These are phyloP conservation scores for Alnus rubra DNA, from an alignment of 306 rosid genomes.

Conservation along the genomic window DNA sequence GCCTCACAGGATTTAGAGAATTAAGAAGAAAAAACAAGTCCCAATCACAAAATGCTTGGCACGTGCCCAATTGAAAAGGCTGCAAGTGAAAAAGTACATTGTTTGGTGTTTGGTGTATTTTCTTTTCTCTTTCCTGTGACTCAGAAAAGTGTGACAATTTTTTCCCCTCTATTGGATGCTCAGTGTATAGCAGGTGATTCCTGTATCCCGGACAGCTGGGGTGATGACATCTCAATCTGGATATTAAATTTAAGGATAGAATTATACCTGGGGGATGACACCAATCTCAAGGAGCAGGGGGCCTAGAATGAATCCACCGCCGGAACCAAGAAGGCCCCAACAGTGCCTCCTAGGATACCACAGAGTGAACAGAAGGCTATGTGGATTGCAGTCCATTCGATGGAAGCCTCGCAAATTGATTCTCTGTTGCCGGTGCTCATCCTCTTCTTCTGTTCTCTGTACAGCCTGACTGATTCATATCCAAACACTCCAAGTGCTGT, in stretches of 20 bases:
- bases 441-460: constrained; percentile 64
- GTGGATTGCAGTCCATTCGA: constrained; percentile 64
- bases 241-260: background rate
- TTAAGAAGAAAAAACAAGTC: too few species aligned
- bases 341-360: constrained; percentile 79
- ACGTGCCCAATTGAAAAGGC: too few species aligned
- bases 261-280: constrained; percentile 72
- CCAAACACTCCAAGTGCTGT: constrained; percentile 65
- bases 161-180: too few species aligned
- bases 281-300: constrained; percentile 92
- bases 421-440: constrained; percentile 54
- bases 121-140: too few species aligned
- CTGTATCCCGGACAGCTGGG: too few species aligned
- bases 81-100: too few species aligned
- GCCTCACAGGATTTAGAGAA: too few species aligned
- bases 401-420: constrained; percentile 81
- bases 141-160: too few species aligned
- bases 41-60: too few species aligned
- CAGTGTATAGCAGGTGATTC: too few species aligned
- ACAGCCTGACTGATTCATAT: constrained; percentile 71
- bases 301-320: constrained; percentile 86
- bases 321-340: constrained; percentile 92
- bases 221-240: background rate
- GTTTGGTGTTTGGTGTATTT: too few species aligned
- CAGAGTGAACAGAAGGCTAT: constrained; percentile 73